A percentile compares a stretch with the other conserved stretches of the same genome.
phyloP scores from a whole-genome alignment of 1,139 yeast species.

The Blastobotrys malaysiensis region DNA sequence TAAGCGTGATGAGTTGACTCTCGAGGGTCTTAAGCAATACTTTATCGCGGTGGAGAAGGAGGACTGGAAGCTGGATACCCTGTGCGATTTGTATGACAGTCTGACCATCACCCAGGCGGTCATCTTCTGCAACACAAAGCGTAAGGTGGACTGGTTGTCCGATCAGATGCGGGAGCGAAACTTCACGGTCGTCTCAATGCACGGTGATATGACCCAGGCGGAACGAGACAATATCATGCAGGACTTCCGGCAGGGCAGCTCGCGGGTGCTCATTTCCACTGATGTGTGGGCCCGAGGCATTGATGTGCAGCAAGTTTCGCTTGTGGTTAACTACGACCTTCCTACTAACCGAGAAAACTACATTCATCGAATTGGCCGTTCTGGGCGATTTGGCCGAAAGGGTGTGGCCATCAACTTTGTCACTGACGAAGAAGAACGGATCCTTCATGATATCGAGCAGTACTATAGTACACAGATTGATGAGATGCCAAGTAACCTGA shows the following conservation, averaged over 20 bases:
- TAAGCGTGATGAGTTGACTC: slow-evolving; percentile 79
- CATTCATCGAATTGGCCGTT: slow-evolving; percentile 89
- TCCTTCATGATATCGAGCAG: slow-evolving; percentile 64
- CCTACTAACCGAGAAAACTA: slow-evolving; percentile 85
- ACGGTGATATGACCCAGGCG: slow-evolving; percentile 94
- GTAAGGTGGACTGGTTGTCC: slow-evolving; percentile 87
- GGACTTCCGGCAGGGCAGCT: slow-evolving; percentile 50
- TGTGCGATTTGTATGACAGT: slow-evolving; percentile 92
- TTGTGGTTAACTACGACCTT: slow-evolving; percentile 87
- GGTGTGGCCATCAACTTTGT: slow-evolving; percentile 91
- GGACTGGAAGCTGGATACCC: slow-evolving; percentile 92
- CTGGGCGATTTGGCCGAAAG: slow-evolving; percentile 93
- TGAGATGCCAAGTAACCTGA: slow-evolving; percentile 75
- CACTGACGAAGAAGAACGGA: slow-evolving; percentile 59
- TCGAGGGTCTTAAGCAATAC: slow-evolving; percentile 88
- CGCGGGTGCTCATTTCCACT: slow-evolving; percentile 84
- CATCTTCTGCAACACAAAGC: slow-evolving; percentile 88
- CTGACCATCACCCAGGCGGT: slow-evolving; percentile 93
- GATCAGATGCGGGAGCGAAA: slow-evolving; percentile 72
- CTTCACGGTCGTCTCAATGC: slow-evolving; percentile 91
- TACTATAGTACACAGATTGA: slow-evolving; percentile 72
- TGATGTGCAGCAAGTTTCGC: slow-evolving; percentile 94
- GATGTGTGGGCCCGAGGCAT: slow-evolving; percentile 99
- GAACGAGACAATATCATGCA: slow-evolving; percentile 87
- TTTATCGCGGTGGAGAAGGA: slow-evolving; percentile 83